Conservation (phyloP, 352 stramenopile species). For the Globisporangium rhizosaccharum region DNA sequence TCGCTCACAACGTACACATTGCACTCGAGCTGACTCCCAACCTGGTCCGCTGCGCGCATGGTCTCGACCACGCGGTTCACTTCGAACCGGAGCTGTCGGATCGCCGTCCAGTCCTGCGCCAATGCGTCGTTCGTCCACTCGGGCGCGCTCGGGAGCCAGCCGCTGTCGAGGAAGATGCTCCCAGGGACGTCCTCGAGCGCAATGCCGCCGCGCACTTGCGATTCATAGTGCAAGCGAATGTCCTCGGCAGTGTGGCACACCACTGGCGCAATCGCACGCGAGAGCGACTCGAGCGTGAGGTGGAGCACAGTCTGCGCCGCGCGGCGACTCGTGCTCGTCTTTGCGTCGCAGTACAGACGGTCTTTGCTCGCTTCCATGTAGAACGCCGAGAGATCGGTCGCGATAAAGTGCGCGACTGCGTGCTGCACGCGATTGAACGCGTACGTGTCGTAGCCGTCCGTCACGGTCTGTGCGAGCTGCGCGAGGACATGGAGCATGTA, state of each 20-base stretch:
- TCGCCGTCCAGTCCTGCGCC: conserved; percentile 78
- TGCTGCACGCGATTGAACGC: conserved; percentile 93
- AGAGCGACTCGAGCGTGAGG: conserved; percentile 57
- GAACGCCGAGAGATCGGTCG: conserved; percentile 95
- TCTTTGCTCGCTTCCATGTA: conserved; percentile 98
- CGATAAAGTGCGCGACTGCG: conserved; percentile 90
- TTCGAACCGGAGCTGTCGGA: conserved; percentile 84
- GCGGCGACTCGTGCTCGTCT: conserved; percentile 73
- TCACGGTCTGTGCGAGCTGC: conserved; percentile 77
- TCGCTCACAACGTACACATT: conserved; percentile 49
- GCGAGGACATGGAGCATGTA: conserved; percentile 94
- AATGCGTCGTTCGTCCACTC: conserved; percentile 53
- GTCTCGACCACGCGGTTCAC: conserved; percentile 76
- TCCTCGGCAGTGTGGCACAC: conserved; percentile 96
- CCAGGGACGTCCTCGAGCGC: conserved; percentile 48
- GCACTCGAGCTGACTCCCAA: conserved; percentile 75
- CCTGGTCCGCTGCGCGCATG: conserved; percentile 42
- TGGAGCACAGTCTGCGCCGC: conserved; percentile 87
- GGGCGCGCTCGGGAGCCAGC: conserved; percentile 46
- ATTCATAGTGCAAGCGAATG: conserved; percentile 88
- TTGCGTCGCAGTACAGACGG: conserved; percentile 93
- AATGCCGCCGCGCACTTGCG: conserved; percentile 27
- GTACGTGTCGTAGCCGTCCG: conserved; percentile 74
- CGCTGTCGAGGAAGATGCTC: conserved; percentile 70
- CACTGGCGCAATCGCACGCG: conserved; percentile 81